phyloP scores from a whole-genome alignment of 768 basidiomycete species.

The Gymnopilus dilepis region DNA sequence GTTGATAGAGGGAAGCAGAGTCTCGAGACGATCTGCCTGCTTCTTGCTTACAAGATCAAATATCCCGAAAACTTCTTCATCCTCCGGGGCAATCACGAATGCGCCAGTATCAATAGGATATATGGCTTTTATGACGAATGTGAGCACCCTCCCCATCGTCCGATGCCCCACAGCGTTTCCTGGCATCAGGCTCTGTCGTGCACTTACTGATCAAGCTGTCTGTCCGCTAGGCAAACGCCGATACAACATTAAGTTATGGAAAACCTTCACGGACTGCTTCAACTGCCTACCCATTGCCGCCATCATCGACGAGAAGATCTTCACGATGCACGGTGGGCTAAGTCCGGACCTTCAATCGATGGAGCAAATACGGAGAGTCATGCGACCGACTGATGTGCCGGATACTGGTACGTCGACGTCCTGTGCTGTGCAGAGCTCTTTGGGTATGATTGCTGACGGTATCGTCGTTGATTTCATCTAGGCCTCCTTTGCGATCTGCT shows the following conservation, averaged over 20 bases:
- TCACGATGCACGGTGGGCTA: slow-evolving; percentile 98
- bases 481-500: slow-evolving; percentile 94
- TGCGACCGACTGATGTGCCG: slow-evolving; percentile 98
- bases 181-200: background rate
- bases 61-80: slow-evolving; percentile 99
- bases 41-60: slow-evolving; percentile 99
- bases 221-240: slow-evolving; percentile 87
- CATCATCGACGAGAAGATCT: slow-evolving; percentile 99
- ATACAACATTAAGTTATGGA: slow-evolving; percentile 99
- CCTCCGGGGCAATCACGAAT: slow-evolving; percentile 98
- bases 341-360: slow-evolving; percentile 98
- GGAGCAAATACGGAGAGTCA: slow-evolving; percentile 99
- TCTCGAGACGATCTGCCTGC: slow-evolving; percentile 98
- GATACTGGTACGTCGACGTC: slow-evolving; percentile 79
- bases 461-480: slow-evolving; percentile 32
- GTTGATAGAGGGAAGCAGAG: slow-evolving; percentile 99
- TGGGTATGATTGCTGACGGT: background rate
- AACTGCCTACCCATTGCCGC: slow-evolving; percentile 99
- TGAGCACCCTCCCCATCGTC: slow-evolving; percentile 46
- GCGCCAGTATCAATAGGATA: slow-evolving; percentile 98
- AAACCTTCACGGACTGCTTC: slow-evolving; percentile 99
- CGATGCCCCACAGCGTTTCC: background rate
- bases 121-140: slow-evolving; percentile 99
- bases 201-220: slow-evolving; percentile 14
- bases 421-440: slow-evolving; percentile 7